Evolutionary conservation across 1,139 yeast species (phyloP), one percentile per base, ranked within the genome.

Genomic region (Kurtzmaniella natalensis): DNA sequence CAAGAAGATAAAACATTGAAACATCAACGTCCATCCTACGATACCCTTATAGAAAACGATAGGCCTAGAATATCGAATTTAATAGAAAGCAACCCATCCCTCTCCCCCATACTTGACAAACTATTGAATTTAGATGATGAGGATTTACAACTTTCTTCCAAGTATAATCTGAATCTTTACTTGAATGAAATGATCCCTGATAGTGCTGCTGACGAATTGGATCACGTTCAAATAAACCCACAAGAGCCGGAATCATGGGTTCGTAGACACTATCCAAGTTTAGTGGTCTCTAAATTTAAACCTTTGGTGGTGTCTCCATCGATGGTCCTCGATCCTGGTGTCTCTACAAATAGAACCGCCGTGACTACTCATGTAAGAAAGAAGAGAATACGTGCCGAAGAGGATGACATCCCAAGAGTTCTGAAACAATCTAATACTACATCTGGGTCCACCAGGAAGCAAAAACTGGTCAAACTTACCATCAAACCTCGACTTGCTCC

Each of bases 221-320:
- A 55, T 23, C 43, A 48, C 7, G 40, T 61, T 1, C 69, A 65
- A 39, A 42, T 51, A 18, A 68, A 68, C 34, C 75, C 75, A 0
- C 70, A 64, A 43, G 60, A 54, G 30, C 46, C 56, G 3, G 70
- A 64, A 25, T 46, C 55, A 40, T 68, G 74, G 74, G 45, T 59
- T 22, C 46, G 68, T 28, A 50, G 72, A 31, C 61, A 65, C 39
- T 53, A 54, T 35, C 60, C 67, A 2, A 55, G 57, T 35, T 50
- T 68, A 40, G 61, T 64, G 5, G 50, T 55, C 18, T 50, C 63
- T 5, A 57, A 60, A 35, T 65, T 61, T 49, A 55, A 51, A 36
- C 71, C 72, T 1, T 23, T 32, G 10, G 25, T 21, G 3, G 28
- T 30, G 14, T 14, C 30, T 13, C 33, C 38, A 5, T 28, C 33